A percentile compares a stretch with the other conserved stretches of the same genome.
Conservation (phyloP, 345 rosid genomes). For the Eucalyptus pumila region DNA sequence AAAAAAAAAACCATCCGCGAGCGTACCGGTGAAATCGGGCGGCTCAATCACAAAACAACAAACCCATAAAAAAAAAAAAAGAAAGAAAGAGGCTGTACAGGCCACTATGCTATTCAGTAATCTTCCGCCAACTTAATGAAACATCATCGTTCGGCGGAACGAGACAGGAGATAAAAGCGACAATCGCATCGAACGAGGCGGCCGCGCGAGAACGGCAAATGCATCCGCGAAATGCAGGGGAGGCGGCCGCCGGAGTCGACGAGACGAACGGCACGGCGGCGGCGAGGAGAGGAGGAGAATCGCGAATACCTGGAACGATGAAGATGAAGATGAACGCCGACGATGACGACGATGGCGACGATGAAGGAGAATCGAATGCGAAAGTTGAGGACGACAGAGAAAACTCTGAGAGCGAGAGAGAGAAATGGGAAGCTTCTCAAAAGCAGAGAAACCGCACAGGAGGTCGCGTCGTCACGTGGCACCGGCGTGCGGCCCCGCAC, state of each 20-base stretch:
- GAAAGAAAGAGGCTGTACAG: background rate
- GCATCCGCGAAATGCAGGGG: background rate
- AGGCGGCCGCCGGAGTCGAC: background rate
- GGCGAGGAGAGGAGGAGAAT: background rate
- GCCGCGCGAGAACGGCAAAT: too few species aligned
- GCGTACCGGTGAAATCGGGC: background rate
- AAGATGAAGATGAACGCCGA: background rate
- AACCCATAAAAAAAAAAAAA: background rate
- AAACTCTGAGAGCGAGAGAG: background rate
- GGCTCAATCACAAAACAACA: background rate
- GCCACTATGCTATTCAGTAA: background rate
- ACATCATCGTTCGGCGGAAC: background rate
- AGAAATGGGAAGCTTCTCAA: background rate
- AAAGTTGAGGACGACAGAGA: background rate
- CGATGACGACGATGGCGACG: background rate
- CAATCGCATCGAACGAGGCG: background rate
- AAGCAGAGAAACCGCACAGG: background rate
- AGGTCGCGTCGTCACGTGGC: background rate
- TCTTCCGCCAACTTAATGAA: background rate
- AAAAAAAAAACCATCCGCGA: background rate
- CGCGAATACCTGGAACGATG: background rate
- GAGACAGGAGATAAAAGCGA: background rate
- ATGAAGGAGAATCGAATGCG: background rate
- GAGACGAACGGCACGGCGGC: background rate
- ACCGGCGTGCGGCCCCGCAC: background rate